Evolutionary conservation across 257 asterid genomes (phyloP).

Genomic region (Penstemon newberryi): DNA sequence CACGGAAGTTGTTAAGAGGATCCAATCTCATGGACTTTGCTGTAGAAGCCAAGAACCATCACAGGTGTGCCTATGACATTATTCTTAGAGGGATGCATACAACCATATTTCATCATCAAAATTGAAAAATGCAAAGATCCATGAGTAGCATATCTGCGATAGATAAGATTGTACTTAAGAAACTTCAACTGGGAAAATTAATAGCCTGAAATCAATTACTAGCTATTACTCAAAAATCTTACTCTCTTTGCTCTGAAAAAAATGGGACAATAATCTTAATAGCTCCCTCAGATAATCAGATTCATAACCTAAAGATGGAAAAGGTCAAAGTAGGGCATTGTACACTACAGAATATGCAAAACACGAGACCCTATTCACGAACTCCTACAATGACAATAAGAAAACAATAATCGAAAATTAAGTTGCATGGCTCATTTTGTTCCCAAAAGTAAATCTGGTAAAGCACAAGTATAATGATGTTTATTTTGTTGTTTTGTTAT

Average conservation of each 20-base stretch:
- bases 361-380: not conserved
- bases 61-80: not conserved
- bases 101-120: not conserved
- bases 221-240: slow-evolving; percentile 7
- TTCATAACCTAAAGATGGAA: not conserved
- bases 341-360: not conserved
- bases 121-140: not conserved
- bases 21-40: not conserved
- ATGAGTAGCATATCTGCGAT: not conserved
- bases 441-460: not conserved
- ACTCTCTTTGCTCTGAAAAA: not conserved
- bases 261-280: not conserved
- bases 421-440: slow-evolving; percentile 1
- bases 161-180: not conserved
- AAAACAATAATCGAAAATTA: not conserved
- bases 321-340: slow-evolving; percentile 3
- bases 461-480: not conserved
- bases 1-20: not conserved
- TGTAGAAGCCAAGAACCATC: slow-evolving; percentile 17
- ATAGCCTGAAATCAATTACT: not conserved
- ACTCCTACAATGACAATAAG: not conserved
- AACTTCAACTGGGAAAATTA: not conserved
- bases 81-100: not conserved
- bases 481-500: not conserved
- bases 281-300: slow-evolving; percentile 13